Evolutionary conservation across 2,329 filamentous ascomycete genomes (phyloP).

Genomic region (Mycocentrospora acerina): DNA sequence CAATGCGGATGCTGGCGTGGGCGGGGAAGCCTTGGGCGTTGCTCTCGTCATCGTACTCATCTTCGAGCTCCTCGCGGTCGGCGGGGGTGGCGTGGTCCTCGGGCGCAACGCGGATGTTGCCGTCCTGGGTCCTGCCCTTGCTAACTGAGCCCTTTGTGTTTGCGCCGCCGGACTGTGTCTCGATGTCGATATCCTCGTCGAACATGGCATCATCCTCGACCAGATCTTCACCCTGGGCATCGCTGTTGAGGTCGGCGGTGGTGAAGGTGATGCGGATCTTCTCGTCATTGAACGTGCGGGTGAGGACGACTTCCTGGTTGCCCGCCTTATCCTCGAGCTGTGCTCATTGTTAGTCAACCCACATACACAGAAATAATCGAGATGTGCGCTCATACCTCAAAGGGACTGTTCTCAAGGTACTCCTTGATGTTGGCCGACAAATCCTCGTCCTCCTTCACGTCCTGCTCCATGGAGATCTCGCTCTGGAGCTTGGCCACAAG

Average conservation of each 20-base stretch:
- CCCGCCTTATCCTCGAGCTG: constrained; percentile 74
- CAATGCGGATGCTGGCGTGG: constrained; percentile 80
- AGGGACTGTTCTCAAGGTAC: constrained; percentile 83
- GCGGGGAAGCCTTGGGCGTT: constrained; percentile 68
- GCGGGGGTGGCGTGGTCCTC: constrained; percentile 60
- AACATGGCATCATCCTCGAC: constrained; percentile 55
- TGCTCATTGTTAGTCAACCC: too few relatives aligned
- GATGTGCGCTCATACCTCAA: constrained; percentile 59
- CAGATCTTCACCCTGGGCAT: constrained; percentile 46
- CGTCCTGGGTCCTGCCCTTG: constrained; percentile 52
- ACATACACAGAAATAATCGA: too few relatives aligned
- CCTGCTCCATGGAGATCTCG: constrained; percentile 65
- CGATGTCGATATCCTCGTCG: constrained; percentile 36
- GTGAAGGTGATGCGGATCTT: constrained; percentile 86
- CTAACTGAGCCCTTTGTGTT: constrained; percentile 60
- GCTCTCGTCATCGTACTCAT: constrained; percentile 58
- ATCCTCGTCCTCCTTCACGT: constrained; percentile 72
- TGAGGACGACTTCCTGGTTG: constrained; percentile 83
- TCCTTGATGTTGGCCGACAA: constrained; percentile 78
- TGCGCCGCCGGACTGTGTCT: constrained; percentile 57
- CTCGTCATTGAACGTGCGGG: constrained; percentile 82
- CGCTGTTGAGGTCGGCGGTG: constrained; percentile 73
- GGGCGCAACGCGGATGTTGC: constrained; percentile 57
- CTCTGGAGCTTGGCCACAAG: constrained; percentile 78
- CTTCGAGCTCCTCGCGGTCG: constrained; percentile 59